Base-by-base conservation (phyloP, 352 stramenopile genomes). In the Saprolegnia parasitica region DNA sequence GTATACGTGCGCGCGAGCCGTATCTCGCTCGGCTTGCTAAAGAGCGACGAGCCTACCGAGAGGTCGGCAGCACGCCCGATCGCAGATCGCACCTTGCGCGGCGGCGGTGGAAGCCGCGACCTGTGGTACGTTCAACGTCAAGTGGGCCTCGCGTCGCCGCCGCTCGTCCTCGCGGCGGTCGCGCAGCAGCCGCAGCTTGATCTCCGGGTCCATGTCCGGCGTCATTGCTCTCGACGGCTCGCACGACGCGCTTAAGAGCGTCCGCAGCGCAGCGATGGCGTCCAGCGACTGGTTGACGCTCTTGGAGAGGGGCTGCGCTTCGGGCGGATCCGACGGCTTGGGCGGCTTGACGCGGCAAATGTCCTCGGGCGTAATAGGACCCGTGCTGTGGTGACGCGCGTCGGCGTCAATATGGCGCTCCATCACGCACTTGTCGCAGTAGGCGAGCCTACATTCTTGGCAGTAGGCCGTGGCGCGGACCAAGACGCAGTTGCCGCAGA, bases 401-500 rank as follows among this genome's bases (percentile, higher is more conserved):
- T 35, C 24, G 4, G 37, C 21, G 15, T 42, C 60, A 29, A 50
- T 32, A 23, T 67, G 60, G n/a, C 60, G 32, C 29, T 67, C 60
- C n/a, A 40, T 61, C 13, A 67, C 21, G 35, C 60, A 67, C 13
- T 32, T 37, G 32, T 67, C 60, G 23, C 60, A 67, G 32, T 50
- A 67, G 5, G 60, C 60, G 20, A 67, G n/a, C 11, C 11, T 61
- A 26, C 60, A 67, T 23, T 67, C 60, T 11, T n/a, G 16, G 23
- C 60, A 67, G 21, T 29, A 29, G 16, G 60, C 26, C 26, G 42
- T 55, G 11, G 60, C 60, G 13, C 60, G 60, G 15, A 67, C 47
- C 18, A n/a, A 24, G 11, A 57, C 11, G 35, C 60, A 67, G 47
- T 67, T 67, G 60, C 35, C 60, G 23, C 60, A 67, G 16, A 67